Evolutionary conservation across 1,284 basidiomycete genomes (phyloP).

Genomic region (Ganoderma sinense): DNA sequence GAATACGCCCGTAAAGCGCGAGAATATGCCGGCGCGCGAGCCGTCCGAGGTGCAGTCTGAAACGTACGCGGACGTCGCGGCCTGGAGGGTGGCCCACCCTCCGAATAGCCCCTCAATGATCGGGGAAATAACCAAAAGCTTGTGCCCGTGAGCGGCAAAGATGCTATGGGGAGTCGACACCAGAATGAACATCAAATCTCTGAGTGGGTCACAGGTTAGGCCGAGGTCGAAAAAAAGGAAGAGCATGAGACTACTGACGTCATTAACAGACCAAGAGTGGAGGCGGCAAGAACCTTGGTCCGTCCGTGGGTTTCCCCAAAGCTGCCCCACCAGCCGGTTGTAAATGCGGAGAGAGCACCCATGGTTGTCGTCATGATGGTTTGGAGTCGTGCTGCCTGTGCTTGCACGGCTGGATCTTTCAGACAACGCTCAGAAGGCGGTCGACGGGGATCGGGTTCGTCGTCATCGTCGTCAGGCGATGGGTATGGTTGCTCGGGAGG

Average conservation of each 20-base stretch:
- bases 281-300: conserved; percentile 74
- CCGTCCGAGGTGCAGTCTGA: conserved; percentile 88
- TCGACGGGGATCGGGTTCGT: conserved; percentile 55
- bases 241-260: conserved; percentile 59
- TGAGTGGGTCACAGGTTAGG: conserved; percentile 40
- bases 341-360: conserved; percentile 85
- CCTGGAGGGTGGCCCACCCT: conserved; percentile 84
- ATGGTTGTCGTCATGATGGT: conserved; percentile 77
- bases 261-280: conserved; percentile 76
- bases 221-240: background rate
- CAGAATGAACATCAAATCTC: conserved; percentile 82
- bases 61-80: conserved; percentile 84
- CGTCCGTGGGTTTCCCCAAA: conserved; percentile 84
- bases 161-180: conserved; percentile 75
- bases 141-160: conserved; percentile 71
- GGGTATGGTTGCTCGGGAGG: background rate
- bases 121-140: conserved; percentile 83
- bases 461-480: conserved; percentile 41
- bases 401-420: conserved; percentile 70
- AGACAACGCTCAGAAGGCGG: conserved; percentile 61
- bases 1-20: conserved; percentile 77
- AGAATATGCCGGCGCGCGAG: conserved; percentile 83
- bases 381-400: conserved; percentile 72
- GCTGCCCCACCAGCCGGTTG: conserved; percentile 90
- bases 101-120: conserved; percentile 86